Evolutionary conservation across 1,284 basidiomycete species (phyloP).

Genomic region (Xerocomus amazonicus): DNA sequence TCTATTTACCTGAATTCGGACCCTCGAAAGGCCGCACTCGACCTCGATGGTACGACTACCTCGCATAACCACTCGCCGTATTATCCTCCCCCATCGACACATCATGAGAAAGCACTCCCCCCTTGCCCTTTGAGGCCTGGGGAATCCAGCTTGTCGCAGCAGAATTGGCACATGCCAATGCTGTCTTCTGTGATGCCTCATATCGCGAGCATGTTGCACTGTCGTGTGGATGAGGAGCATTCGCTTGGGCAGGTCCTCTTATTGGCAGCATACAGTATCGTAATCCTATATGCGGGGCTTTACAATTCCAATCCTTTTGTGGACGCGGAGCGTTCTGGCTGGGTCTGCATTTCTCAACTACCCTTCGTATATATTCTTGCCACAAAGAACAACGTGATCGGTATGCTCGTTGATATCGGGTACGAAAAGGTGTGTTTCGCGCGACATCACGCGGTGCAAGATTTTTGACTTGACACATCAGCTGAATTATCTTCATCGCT

Average conservation of each 20-base stretch:
- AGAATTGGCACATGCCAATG: conserved; percentile 46
- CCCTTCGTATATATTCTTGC: conserved; percentile 69
- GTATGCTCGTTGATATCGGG: conserved; percentile 60
- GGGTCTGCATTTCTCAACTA: conserved; percentile 64
- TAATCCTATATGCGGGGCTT: conserved; percentile 49
- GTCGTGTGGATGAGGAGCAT: conserved; percentile 45
- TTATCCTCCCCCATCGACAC: not conserved
- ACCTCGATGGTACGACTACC: conserved; percentile 18
- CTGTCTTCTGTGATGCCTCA: conserved; percentile 41
- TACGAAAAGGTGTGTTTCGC: conserved; percentile 64
- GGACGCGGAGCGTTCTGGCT: conserved; percentile 54
- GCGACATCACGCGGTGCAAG: not conserved
- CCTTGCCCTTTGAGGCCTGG: conserved; percentile 17
- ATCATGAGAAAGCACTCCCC: conserved; percentile 17
- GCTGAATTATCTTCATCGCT: conserved; percentile 80
- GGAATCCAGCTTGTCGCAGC: not conserved
- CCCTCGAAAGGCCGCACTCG: conserved; percentile 13
- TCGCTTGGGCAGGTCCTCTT: conserved; percentile 50
- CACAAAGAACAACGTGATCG: conserved; percentile 70
- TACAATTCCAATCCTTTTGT: conserved; percentile 54
- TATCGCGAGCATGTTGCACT: conserved; percentile 37
- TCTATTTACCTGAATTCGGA: conserved; percentile 24
- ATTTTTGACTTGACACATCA: conserved; percentile 26
- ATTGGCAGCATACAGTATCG: conserved; percentile 44
- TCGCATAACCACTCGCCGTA: conserved; percentile 12